phyloP scores from a whole-genome alignment of 1,284 basidiomycete species.

The Boletus smithii region DNA sequence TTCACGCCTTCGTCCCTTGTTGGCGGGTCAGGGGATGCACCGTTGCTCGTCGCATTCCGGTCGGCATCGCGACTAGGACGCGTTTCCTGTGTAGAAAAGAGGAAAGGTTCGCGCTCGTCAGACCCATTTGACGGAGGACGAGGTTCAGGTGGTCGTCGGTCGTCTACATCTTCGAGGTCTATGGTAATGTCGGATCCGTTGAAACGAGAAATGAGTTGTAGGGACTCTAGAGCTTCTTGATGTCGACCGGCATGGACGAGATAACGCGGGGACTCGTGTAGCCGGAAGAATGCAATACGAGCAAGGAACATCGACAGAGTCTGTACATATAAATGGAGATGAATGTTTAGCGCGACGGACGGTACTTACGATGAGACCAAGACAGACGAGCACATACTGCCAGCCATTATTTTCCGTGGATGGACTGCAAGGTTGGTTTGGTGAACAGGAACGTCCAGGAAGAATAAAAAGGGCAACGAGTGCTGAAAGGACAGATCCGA shows the following conservation, averaged over 20 bases:
- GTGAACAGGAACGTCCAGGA: conserved; percentile 71
- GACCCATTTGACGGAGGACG: conserved; percentile 13
- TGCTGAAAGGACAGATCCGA: conserved; percentile 84
- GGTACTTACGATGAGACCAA: conserved; percentile 67
- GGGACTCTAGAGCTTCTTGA: conserved; percentile 76
- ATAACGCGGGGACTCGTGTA: conserved; percentile 92
- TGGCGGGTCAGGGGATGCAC: conserved; percentile 4
- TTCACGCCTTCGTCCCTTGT: conserved; percentile 25
- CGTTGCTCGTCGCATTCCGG: conserved; percentile 13
- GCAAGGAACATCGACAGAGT: conserved; percentile 84
- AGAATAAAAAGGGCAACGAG: conserved; percentile 75
- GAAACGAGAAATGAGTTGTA: conserved; percentile 80
- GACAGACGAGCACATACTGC: conserved; percentile 74
- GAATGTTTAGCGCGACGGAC: not conserved
- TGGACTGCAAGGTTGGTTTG: conserved; percentile 56
- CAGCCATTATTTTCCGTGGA: conserved; percentile 76
- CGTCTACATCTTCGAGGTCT: conserved; percentile 70
- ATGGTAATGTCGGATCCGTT: conserved; percentile 74
- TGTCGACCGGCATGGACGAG: conserved; percentile 82
- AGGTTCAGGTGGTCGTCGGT: conserved; percentile 34
- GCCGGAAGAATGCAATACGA: conserved; percentile 83
- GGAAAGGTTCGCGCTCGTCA: conserved; percentile 32
- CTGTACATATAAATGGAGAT: conserved; percentile 39
- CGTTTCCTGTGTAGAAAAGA: conserved; percentile 22
- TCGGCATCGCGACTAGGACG: conserved; percentile 3